Evolutionary conservation across 2,329 filamentous ascomycete genomes (phyloP).

Genomic region (Metarhizium guizhouense): DNA sequence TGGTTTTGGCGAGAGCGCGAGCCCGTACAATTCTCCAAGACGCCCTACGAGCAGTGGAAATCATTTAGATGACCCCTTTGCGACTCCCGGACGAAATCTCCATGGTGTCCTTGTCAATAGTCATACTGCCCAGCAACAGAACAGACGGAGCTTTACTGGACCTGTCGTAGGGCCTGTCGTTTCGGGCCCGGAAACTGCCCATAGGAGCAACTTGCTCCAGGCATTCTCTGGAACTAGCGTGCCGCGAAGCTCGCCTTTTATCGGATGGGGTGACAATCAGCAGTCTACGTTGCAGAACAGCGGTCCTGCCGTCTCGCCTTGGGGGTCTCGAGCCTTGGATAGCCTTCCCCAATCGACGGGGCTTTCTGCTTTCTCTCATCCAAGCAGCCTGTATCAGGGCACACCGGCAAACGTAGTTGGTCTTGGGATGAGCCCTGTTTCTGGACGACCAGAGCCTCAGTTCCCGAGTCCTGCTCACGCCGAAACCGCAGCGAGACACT

Average conservation of each 20-base stretch:
- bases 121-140: not conserved
- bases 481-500: slow-evolving; percentile 13
- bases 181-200: slow-evolving; percentile 18
- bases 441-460: slow-evolving; percentile 10
- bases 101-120: slow-evolving; percentile 2
- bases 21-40: slow-evolving; percentile 14
- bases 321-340: slow-evolving; percentile 9
- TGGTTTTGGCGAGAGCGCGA: slow-evolving; percentile 17
- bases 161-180: slow-evolving; percentile 3
- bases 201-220: slow-evolving; percentile 26
- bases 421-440: slow-evolving; percentile 2
- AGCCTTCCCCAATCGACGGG: slow-evolving; percentile 18
- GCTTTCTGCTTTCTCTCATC: slow-evolving; percentile 33
- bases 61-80: slow-evolving; percentile 22
- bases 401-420: slow-evolving; percentile 26
- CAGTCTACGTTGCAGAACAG: slow-evolving; percentile 10
- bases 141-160: slow-evolving; percentile 3
- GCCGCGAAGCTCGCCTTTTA: slow-evolving; percentile 22
- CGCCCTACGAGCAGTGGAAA: slow-evolving; percentile 9
- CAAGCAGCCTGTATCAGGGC: slow-evolving; percentile 41
- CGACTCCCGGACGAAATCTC: slow-evolving; percentile 15
- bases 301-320: slow-evolving; percentile 11
- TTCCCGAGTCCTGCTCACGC: slow-evolving; percentile 2
- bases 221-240: slow-evolving; percentile 19
- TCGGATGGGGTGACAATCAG: slow-evolving; percentile 19